These are phyloP conservation scores for Xylaria multiplex DNA, from an alignment of 2,329 filamentous ascomycete species.

Conservation along the genomic window DNA sequence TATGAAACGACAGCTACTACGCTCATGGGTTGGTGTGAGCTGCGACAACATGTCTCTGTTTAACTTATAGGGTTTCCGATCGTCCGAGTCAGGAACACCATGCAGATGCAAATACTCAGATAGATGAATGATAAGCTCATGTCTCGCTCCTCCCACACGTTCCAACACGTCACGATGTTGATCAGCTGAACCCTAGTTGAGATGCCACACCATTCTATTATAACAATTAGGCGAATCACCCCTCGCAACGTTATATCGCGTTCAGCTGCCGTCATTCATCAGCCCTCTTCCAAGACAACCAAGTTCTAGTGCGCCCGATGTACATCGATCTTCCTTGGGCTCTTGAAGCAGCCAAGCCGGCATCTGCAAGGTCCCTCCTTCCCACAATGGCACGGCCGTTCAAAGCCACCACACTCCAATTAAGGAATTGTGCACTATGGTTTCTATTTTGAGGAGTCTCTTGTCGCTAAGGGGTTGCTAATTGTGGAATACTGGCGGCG, in stretches of 20 bases:
- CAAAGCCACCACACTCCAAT: not conserved
- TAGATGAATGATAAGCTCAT: slow-evolving; percentile 27
- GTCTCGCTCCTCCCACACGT: slow-evolving; percentile 22
- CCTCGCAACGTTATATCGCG: slow-evolving; percentile 13
- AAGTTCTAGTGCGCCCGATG: slow-evolving; percentile 5
- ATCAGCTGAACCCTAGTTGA: slow-evolving; percentile 14
- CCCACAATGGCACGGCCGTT: slow-evolving; percentile 2
- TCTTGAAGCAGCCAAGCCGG: slow-evolving; percentile 20
- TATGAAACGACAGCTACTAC: slow-evolving; percentile 32
- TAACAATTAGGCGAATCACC: slow-evolving; percentile 7
- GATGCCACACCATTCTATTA: slow-evolving; percentile 9
- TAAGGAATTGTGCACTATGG: not conserved
- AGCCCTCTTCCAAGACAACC: slow-evolving; percentile 13
- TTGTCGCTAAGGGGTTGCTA: not conserved
- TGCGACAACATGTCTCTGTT: slow-evolving; percentile 38
- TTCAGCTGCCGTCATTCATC: slow-evolving; percentile 15
- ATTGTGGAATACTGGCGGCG: not conserved
- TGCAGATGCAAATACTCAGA: slow-evolving; percentile 11
- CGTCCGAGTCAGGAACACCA: slow-evolving; percentile 30
- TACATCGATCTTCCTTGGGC: slow-evolving; percentile 8
- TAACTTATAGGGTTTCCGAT: slow-evolving; percentile 31
- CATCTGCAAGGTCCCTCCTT: slow-evolving; percentile 33
- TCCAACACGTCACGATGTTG: slow-evolving; percentile 6
- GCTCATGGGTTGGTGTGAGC: slow-evolving; percentile 19
- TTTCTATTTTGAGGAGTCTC: not conserved